Percentiles rank a stretch among this genome's conserved stretches.
Conservation (phyloP, 164 flowering plant species). For the Platanus orientalis region DNA sequence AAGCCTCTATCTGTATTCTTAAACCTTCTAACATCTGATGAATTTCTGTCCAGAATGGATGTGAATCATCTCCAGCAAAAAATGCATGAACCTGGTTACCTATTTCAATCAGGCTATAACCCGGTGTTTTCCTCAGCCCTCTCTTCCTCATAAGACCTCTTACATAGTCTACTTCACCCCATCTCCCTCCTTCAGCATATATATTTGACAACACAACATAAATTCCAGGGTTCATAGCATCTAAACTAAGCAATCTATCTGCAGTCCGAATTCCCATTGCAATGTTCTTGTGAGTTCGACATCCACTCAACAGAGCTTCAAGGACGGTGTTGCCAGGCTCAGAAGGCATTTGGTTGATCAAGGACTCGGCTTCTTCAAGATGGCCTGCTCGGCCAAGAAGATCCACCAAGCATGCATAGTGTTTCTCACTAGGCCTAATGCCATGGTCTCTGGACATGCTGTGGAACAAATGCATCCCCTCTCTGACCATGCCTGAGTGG, state of each 20-base stretch:
- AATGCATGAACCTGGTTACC: slow-evolving; percentile 30
- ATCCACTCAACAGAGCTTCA: slow-evolving; percentile 44
- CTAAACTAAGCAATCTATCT: slow-evolving; percentile 35
- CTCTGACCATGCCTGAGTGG: slow-evolving; percentile 44
- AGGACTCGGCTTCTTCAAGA: slow-evolving; percentile 32
- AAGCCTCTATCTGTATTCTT: slow-evolving; percentile 27
- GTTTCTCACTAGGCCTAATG: slow-evolving; percentile 32
- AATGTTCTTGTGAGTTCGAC: slow-evolving; percentile 32
- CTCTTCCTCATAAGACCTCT: slow-evolving; percentile 36
- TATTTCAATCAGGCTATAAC: slow-evolving; percentile 37
- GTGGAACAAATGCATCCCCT: slow-evolving; percentile 27
- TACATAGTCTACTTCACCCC: slow-evolving; percentile 35
- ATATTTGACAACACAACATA: slow-evolving; percentile 42
- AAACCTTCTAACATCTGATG: slow-evolving; percentile 21
- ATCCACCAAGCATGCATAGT: slow-evolving; percentile 43
- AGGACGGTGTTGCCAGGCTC: slow-evolving; percentile 24
- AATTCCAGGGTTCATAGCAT: slow-evolving; percentile 35
- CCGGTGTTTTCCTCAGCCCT: slow-evolving; percentile 42
- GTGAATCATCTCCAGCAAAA: slow-evolving; percentile 40
- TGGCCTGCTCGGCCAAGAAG: slow-evolving; percentile 42
- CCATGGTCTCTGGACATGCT: slow-evolving; percentile 25
- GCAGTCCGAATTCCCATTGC: slow-evolving; percentile 35
- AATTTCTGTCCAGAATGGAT: slow-evolving; percentile 29
- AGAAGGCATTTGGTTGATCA: slow-evolving; percentile 35
- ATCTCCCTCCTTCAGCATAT: slow-evolving; percentile 38